A percentile compares a stretch with the other conserved stretches of the same genome.
Evolutionary conservation across 2,329 filamentous ascomycete genomes (phyloP).

Genomic region (Fusarium keratoplasticum): DNA sequence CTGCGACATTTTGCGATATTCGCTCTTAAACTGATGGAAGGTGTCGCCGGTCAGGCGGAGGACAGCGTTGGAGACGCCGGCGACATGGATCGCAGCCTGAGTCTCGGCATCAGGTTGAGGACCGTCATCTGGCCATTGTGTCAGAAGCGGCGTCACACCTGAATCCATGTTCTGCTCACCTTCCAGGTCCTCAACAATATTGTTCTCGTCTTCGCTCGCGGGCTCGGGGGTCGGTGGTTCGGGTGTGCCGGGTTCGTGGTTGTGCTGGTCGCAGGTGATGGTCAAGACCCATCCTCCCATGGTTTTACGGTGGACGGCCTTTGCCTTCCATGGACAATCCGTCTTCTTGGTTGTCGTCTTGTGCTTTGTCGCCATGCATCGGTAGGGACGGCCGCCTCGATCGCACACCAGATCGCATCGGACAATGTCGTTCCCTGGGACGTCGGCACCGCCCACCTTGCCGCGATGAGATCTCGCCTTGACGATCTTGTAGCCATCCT

Average conservation of each 20-base stretch:
- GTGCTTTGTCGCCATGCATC: constrained; percentile 57
- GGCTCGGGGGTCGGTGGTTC: constrained; percentile 53
- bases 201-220: constrained; percentile 50
- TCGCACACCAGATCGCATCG: constrained; percentile 60
- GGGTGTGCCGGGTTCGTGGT: constrained; percentile 58
- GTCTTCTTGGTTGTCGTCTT: constrained; percentile 61
- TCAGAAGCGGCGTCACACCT: constrained; percentile 21
- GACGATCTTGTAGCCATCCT: constrained; percentile 60
- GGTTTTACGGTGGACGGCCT: constrained; percentile 57
- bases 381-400: constrained; percentile 57
- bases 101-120: constrained; percentile 52
- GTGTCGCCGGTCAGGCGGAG: constrained; percentile 57
- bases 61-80: constrained; percentile 53
- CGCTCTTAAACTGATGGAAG: constrained; percentile 57
- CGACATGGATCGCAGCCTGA: constrained; percentile 52
- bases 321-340: constrained; percentile 59
- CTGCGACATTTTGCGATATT: constrained; percentile 57
- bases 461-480: constrained; percentile 58
- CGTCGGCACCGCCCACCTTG: constrained; percentile 54
- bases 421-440: constrained; percentile 57
- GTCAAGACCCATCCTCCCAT: constrained; percentile 59
- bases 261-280: constrained; percentile 57
- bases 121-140: constrained; percentile 41
- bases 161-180: constrained; percentile 29
- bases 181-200: constrained; percentile 43